These are phyloP conservation scores for Schizophyllum commune DNA, from an alignment of 1,284 basidiomycete species.

Conservation along the genomic window DNA sequence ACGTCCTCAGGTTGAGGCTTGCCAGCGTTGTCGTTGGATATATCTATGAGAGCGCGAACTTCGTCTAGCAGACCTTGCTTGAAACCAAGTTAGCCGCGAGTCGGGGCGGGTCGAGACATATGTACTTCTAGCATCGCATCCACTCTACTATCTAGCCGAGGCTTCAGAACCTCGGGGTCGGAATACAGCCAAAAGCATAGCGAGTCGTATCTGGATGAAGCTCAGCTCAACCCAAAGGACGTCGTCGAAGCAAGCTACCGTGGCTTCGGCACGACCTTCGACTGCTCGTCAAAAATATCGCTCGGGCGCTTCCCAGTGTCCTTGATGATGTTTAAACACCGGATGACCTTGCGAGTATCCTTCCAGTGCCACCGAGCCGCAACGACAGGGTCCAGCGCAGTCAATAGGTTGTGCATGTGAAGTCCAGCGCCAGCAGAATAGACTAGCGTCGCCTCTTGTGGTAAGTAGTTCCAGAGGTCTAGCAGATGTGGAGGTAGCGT, in stretches of 20 bases:
- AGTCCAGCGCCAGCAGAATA: slow-evolving; percentile 52
- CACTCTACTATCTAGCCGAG: slow-evolving; percentile 73
- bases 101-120: not conserved
- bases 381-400: slow-evolving; percentile 66
- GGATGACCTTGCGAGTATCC: slow-evolving; percentile 85
- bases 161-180: slow-evolving; percentile 53
- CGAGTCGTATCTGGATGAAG: slow-evolving; percentile 58
- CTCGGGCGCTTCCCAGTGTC: slow-evolving; percentile 64
- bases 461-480: slow-evolving; percentile 46
- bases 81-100: slow-evolving; percentile 1
- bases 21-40: slow-evolving; percentile 11
- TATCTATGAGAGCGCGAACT: slow-evolving; percentile 46
- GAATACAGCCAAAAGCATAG: slow-evolving; percentile 93
- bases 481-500: slow-evolving; percentile 41
- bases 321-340: slow-evolving; percentile 76
- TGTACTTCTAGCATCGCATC: slow-evolving; percentile 85
- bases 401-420: slow-evolving; percentile 50
- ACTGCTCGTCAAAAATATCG: slow-evolving; percentile 62
- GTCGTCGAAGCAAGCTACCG: slow-evolving; percentile 30
- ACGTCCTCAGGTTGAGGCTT: slow-evolving; percentile 12
- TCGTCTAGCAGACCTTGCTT: slow-evolving; percentile 80
- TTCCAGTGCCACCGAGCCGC: slow-evolving; percentile 92
- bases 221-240: not conserved
- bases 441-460: slow-evolving; percentile 39
- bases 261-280: slow-evolving; percentile 34